Conservation (phyloP, 2,329 filamentous ascomycete genomes). For the Paecilomyces niveus region DNA sequence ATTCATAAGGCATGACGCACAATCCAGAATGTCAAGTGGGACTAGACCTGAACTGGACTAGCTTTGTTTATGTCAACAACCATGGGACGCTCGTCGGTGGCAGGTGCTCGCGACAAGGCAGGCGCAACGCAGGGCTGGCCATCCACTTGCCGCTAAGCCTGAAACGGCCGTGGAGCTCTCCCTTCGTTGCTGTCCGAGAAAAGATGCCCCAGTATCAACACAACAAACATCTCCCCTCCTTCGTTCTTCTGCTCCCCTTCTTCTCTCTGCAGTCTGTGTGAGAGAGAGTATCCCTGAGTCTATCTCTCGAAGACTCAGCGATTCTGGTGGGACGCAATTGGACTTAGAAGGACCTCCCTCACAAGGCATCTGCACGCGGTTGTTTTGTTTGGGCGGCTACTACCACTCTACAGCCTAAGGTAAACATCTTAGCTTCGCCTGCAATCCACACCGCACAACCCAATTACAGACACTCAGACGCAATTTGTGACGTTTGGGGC, state of each 20-base stretch:
- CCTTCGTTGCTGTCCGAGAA: neutral
- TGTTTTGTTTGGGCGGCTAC: slow-evolving; percentile 1
- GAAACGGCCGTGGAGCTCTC: neutral
- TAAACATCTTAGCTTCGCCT: neutral
- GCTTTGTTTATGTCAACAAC: slow-evolving; percentile 12
- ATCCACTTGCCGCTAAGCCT: neutral
- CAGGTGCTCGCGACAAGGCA: neutral
- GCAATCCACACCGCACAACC: neutral
- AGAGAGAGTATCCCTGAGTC: neutral
- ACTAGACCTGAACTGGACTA: slow-evolving; percentile 8
- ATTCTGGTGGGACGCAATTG: neutral
- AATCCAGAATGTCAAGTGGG: neutral
- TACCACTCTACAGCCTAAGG: neutral
- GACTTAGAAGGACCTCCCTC: neutral
- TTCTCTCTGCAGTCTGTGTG: neutral
- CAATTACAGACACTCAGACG: neutral
- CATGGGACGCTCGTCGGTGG: neutral
- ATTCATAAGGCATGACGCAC: slow-evolving; percentile 5
- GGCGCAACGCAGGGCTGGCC: neutral
- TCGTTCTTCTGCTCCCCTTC: neutral
- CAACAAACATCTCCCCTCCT: neutral
- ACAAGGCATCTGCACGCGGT: neutral
- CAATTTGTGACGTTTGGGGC: neutral
- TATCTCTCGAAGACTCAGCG: neutral
- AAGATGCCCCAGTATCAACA: neutral